Base-by-base conservation (phyloP, 352 stramenopile species). In the Pythium insidiosum region DNA sequence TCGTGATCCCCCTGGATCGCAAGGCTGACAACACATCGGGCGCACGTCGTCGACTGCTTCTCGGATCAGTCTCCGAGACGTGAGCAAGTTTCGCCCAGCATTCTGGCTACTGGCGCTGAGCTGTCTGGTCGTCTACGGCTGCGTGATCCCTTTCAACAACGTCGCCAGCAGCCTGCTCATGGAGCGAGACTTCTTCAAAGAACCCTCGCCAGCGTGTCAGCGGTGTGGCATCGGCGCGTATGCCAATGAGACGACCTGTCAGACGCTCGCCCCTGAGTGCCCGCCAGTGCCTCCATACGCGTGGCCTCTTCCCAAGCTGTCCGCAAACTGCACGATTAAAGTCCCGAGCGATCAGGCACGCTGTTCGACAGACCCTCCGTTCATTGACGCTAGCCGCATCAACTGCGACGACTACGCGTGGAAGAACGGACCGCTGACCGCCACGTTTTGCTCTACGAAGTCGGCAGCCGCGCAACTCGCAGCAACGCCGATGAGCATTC, bases 61-160 rank as follows among this genome's bases (percentile, higher is more conserved):
- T n/a, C n/a, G 52, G 30, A 82, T 88, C 51, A 74, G 68, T 43
- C 72, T 89, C 23, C 72, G 69, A 47, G 74, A 92, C 45, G 56
- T 92, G 18, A 78, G 80, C 35, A 66, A 89, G 35, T 92, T 92
- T 44, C 73, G 73, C 1, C 76, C 74, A 22, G 68, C 85, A 0
- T 97, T 96, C 51, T 97, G 85, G 86, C 55, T 97, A 4, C 51
- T 97, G 13, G 76, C 72, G 6, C 47, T 97, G n/a, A 90, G 72
- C 40, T 97, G 87, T 49, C 60, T 97, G 36, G 78, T 97, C 2
- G 75, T 97, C 11, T 98, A 98, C 43, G 90, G 86, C 25, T 95
- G 83, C 45, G 84, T 98, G 9, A 82, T 97, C 16, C 90, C 91
- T 20, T 98, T 97, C 51, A 98, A 97, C 56, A 96, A 88, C 55